Percentiles rank a stretch among this genome's conserved stretches.
Conservation (phyloP, 495 filamentous ascomycete species). For the Lasiosphaeria hispida region DNA sequence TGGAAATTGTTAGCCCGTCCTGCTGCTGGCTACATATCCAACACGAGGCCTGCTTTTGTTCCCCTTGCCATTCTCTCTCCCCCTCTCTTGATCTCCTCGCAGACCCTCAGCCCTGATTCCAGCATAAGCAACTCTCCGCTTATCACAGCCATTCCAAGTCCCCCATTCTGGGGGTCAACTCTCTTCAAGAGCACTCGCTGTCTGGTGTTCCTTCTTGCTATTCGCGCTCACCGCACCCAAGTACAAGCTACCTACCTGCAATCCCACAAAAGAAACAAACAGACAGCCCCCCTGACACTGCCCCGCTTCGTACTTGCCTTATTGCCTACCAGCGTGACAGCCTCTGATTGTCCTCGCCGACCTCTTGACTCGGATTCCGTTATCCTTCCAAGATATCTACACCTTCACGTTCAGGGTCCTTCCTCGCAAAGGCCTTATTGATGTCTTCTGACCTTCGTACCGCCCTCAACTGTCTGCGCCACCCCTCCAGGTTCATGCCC, state of each 20-base stretch:
- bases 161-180: conserved; percentile 28
- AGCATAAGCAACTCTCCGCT: conserved; percentile 11
- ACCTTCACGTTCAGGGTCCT: conserved; percentile 16
- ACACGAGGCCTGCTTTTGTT: not conserved
- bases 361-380: not conserved
- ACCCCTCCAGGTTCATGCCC: conserved; percentile 67
- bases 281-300: no score
- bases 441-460: conserved; percentile 76
- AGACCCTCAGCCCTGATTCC: not conserved
- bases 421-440: conserved; percentile 49
- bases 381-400: not conserved
- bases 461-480: conserved; percentile 65
- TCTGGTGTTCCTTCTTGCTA: not conserved
- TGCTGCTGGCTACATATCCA: conserved; percentile 16
- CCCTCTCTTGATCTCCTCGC: not conserved
- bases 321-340: no score
- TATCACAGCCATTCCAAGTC: conserved; percentile 16
- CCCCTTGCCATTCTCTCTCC: conserved; percentile 1
- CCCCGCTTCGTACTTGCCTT: no score
- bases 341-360: no score
- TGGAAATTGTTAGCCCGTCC: conserved; percentile 12
- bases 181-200: not conserved
- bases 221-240: not conserved
- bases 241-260: not conserved
- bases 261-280: not conserved